A percentile compares a stretch with the other conserved stretches of the same genome.
Conservation (phyloP, 1,139 yeast genomes). For the Candida tetrigidarum region DNA sequence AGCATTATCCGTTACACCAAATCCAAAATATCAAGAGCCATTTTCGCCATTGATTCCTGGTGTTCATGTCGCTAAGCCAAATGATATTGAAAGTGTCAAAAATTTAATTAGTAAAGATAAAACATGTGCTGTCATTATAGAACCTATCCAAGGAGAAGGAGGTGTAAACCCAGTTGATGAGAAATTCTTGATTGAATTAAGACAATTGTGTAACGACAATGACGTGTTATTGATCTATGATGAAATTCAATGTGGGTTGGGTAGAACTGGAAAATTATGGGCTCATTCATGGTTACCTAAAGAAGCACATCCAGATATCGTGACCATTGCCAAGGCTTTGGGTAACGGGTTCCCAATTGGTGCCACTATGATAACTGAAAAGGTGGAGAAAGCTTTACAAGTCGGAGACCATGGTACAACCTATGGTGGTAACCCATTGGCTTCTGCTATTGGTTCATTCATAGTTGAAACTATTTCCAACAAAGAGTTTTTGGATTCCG, state of each 20-base stretch:
- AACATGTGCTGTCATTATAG: conserved; percentile 92
- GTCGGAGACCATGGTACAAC: conserved; percentile 99
- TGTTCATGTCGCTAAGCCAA: conserved; percentile 64
- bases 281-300: conserved; percentile 77
- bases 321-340: conserved; percentile 93
- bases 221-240: conserved; percentile 85
- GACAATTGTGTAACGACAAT: conserved; percentile 67
- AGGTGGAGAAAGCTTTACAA: conserved; percentile 68
- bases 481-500: conserved; percentile 60
- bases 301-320: conserved; percentile 90
- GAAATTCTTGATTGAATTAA: conserved; percentile 68
- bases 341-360: conserved; percentile 99
- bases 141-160: conserved; percentile 98
- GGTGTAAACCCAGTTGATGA: conserved; percentile 74
- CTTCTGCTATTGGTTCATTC: conserved; percentile 76
- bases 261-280: conserved; percentile 93
- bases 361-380: conserved; percentile 85
- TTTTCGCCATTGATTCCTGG: conserved; percentile 91
- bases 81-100: conserved; percentile 62
- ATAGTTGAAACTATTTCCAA: conserved; percentile 72
- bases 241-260: conserved; percentile 97
- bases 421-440: conserved; percentile 96
- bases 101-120: conserved; percentile 60
- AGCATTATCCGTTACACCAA: conserved; percentile 88
- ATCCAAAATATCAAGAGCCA: conserved; percentile 89